Evolutionary conservation across 306 rosid genomes (phyloP).

Genomic region (Ochetophila trinervis): DNA sequence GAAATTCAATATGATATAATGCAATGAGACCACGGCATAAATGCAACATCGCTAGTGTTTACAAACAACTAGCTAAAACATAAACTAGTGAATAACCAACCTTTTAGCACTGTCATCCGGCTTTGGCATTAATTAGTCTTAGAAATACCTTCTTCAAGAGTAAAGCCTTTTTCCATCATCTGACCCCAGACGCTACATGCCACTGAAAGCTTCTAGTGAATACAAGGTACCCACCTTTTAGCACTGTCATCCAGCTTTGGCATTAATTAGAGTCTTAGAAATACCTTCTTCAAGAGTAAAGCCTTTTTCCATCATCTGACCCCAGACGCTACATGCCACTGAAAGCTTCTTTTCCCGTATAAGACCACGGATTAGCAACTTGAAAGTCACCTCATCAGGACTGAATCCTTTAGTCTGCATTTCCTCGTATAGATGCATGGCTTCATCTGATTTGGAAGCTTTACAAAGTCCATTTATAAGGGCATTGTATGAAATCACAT

Average conservation of each 20-base stretch:
- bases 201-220: conserved; percentile 43
- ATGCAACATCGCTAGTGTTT: background rate
- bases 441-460: conserved; percentile 58
- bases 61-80: conserved; percentile 1
- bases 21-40: background rate
- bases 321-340: conserved; percentile 80
- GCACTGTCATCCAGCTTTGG: conserved; percentile 38
- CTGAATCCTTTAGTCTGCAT: conserved; percentile 57
- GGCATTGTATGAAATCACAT: conserved; percentile 80
- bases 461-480: conserved; percentile 81
- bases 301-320: conserved; percentile 96
- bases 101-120: conserved; percentile 24
- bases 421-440: conserved; percentile 67
- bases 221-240: too few species aligned
- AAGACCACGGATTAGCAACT: conserved; percentile 81
- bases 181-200: conserved; percentile 89
- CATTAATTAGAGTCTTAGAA: conserved; percentile 60
- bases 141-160: conserved; percentile 61
- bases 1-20: too few species aligned
- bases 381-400: conserved; percentile 84
- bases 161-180: conserved; percentile 96
- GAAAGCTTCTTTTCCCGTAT: conserved; percentile 52
- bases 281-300: conserved; percentile 62
- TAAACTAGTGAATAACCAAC: conserved; percentile 12
- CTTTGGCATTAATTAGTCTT: conserved; percentile 58